Conservation (phyloP, 225 moss, liverwort and hornwort species). For the Sphagnum contortum region DNA sequence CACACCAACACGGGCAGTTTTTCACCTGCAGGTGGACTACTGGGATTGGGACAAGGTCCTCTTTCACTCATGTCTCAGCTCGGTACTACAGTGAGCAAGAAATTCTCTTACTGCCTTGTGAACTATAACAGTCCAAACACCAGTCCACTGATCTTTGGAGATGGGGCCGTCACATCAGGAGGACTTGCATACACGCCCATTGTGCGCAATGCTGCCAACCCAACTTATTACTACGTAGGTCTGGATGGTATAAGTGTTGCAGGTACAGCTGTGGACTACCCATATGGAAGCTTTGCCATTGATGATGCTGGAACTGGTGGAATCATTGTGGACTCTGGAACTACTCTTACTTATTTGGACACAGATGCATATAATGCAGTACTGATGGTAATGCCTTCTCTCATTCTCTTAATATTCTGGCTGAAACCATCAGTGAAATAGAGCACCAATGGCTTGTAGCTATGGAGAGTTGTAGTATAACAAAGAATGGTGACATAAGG, state of each 20-base stretch:
- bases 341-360: conserved; percentile 39
- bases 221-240: conserved; percentile 31
- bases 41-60: conserved; percentile 25
- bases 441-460: too few species aligned
- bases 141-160: conserved; percentile 30
- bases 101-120: conserved; percentile 45
- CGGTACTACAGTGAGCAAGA: conserved; percentile 10
- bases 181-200: conserved; percentile 22
- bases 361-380: conserved; percentile 26
- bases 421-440: too few species aligned
- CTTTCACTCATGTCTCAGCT: conserved; percentile 30
- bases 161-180: conserved; percentile 11
- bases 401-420: too few species aligned
- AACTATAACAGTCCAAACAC: conserved; percentile 22
- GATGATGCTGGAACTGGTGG: conserved; percentile 36
- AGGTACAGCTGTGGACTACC: conserved; percentile 15
- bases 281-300: conserved; percentile 20
- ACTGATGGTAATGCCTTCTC: conserved; percentile 12
- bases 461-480: too few species aligned
- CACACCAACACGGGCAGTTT: conserved; percentile 30
- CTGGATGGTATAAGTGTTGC: conserved; percentile 28
- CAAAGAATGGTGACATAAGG: too few species aligned
- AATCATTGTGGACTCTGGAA: conserved; percentile 54
- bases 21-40: conserved; percentile 22
- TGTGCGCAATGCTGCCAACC: conserved; percentile 19